phyloP scores from a whole-genome alignment of 345 rosid species.

The Pugionium dolabratum region DNA sequence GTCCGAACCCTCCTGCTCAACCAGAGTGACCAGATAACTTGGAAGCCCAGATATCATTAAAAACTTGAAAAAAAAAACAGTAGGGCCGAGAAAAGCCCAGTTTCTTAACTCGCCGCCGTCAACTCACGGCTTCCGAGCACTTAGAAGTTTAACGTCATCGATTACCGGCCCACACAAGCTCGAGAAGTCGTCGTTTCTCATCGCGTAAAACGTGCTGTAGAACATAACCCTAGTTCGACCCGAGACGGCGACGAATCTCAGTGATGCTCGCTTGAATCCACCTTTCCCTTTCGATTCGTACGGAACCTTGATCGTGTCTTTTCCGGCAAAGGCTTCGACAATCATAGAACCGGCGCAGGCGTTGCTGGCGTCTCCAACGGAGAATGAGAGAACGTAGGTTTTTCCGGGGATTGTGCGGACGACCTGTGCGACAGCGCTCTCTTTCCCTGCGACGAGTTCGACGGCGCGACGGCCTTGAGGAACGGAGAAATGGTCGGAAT shows the following conservation, averaged over 20 bases:
- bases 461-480: slow-evolving; percentile 65
- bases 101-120: too few relatives aligned
- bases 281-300: slow-evolving; percentile 70
- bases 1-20: too few relatives aligned
- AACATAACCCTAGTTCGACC: slow-evolving; percentile 57
- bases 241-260: slow-evolving; percentile 52
- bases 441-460: slow-evolving; percentile 82
- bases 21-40: too few relatives aligned
- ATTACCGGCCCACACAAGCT: slow-evolving; percentile 79
- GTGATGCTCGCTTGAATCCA: slow-evolving; percentile 53
- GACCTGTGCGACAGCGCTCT: slow-evolving; percentile 69
- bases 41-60: too few relatives aligned
- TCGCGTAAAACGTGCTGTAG: slow-evolving; percentile 66
- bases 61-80: too few relatives aligned
- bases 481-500: slow-evolving; percentile 58
- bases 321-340: slow-evolving; percentile 72
- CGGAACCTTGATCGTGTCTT: slow-evolving; percentile 52
- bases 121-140: slow-evolving; percentile 42
- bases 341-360: slow-evolving; percentile 64
- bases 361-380: slow-evolving; percentile 71
- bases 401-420: slow-evolving; percentile 54
- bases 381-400: slow-evolving; percentile 57
- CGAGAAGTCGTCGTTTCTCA: slow-evolving; percentile 65
- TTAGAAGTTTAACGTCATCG: slow-evolving; percentile 63
- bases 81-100: too few relatives aligned